Base-by-base conservation (phyloP, 2,329 filamentous ascomycete species). In the Dactylellina leptospora region DNA sequence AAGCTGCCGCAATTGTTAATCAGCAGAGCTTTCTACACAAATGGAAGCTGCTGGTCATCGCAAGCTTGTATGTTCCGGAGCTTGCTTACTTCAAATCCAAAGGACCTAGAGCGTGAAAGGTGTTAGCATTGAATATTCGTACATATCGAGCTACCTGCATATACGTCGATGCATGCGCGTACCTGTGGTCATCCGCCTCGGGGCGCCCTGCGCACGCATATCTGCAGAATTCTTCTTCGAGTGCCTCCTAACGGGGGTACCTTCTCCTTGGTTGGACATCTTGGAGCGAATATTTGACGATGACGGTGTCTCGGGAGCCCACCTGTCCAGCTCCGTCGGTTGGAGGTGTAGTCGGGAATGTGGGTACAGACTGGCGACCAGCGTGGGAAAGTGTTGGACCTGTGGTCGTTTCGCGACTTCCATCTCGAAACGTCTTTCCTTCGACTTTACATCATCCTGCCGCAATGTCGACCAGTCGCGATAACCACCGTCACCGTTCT, bases 151-250 rank as follows among this genome's bases (percentile, higher is more conserved):
- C 6, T 33, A 33, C 13, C 13, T 20, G 3, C 18, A 45, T 45
- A 10, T 45, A 5, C 30, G 30, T 2, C 6, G 16, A 22, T 8
- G 4, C n/a, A 40, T 40, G 8, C 30, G 30, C 18, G 25, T 63
- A 72, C 68, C 68, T 22, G 68, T 38, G 53, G 68, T 72, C 68
- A 72, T 72, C 38, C 68, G 68, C 59, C 68, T 63, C 25, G 68
- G 68, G 20, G 68, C 59, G 59, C 59, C 68, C 27, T 54, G 53
- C 23, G 68, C 68, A 48, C 68, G 68, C 59, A 72, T 48, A 28
- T 72, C 68, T 27, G 59, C 16, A 9, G 68, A 72, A 25, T 58
- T 72, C 40, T 53, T 60, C 40, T 60, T 72, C 20, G 51, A 45
- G 40, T 72, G 68, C n/a, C 47, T 48, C 42, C 47, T 59, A n/a